Evolutionary conservation across 2,329 filamentous ascomycete species (phyloP), one percentile per base, ranked within the genome.

Genomic region (Alternaria sp.): DNA sequence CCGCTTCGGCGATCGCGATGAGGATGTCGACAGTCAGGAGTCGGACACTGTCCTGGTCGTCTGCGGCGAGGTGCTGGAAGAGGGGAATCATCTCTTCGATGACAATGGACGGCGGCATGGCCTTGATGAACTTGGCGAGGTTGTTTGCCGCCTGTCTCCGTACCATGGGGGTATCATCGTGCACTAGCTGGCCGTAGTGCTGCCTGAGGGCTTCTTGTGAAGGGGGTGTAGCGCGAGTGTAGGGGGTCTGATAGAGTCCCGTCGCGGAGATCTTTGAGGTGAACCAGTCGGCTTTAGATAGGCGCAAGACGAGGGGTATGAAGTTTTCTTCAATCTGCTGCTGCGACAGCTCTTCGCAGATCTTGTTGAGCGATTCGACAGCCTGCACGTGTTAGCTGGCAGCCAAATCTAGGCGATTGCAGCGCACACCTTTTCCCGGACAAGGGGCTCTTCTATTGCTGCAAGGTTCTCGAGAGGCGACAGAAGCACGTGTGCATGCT

Each of bases 201-300:
- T 94, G 90, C 75, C 95, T 88, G 61, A 99, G 89, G 72, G 90
- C 90, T 82, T 97, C 93, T 82, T 99, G 95, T 69, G 94, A 88
- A n/a, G 89, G 86, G 52, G 90, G 87, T 56, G 93, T 91, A 61
- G 95, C 93, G 84, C 96, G 96, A 74, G 89, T 91, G 85, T 99
- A 99, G 67, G 95, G 94, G 49, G 89, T 88, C 78, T 92, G 95
- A 84, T 94, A 99, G 65, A 99, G 90, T 65, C 95, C 95, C 67
- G 94, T 97, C 64, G 94, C 95, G 32, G 95, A 99, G 67, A 99
- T 95, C 84, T 98, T 99, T 67, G 95, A 98, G 59, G 95, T 99
- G 81, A 99, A 99, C 95, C 95, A 99, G 83, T 99, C 95, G 81
- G 95, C 95, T 87, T 98, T 99, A 68, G 95, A 96, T 63, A 99